phyloP scores from a whole-genome alignment of 2,329 filamentous ascomycete species.

The Elsinoe arachidis region DNA sequence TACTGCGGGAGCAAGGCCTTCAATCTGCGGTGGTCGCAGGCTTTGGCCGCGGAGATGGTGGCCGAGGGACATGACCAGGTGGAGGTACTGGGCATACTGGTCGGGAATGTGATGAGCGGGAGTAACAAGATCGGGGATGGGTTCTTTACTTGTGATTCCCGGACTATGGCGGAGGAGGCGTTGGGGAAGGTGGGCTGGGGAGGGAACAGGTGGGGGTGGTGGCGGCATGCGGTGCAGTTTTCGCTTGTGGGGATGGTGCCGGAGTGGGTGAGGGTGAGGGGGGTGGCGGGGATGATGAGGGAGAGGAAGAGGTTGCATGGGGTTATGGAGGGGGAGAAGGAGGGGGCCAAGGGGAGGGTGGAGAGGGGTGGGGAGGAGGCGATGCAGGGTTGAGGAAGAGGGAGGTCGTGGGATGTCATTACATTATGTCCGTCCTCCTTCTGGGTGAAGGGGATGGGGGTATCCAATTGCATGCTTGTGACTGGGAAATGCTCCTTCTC shows the following conservation, averaged over 20 bases:
- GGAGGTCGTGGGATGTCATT: neutral
- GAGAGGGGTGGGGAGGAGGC: neutral
- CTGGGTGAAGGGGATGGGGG: neutral
- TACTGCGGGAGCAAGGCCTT: slow-evolving; percentile 43
- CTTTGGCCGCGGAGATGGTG: slow-evolving; percentile 37
- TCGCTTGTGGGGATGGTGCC: slow-evolving; percentile 18
- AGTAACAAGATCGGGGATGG: slow-evolving; percentile 21
- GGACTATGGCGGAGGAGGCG: slow-evolving; percentile 18
- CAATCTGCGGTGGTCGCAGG: slow-evolving; percentile 32
- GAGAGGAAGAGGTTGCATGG: slow-evolving; percentile 13
- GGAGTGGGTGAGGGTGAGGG: slow-evolving; percentile 11
- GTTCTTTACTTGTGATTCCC: slow-evolving; percentile 15
- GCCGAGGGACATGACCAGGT: slow-evolving; percentile 28
- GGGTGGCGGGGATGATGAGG: slow-evolving; percentile 14
- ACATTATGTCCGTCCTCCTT: neutral
- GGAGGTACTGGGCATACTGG: slow-evolving; percentile 32
- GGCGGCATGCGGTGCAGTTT: slow-evolving; percentile 21
- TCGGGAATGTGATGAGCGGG: slow-evolving; percentile 27
- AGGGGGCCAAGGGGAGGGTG: neutral
- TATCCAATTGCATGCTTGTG: neutral
- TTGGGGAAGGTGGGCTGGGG: slow-evolving; percentile 22
- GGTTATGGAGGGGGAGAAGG: neutral
- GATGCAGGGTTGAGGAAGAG: neutral
- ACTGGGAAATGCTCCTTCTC: neutral
- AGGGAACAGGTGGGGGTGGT: slow-evolving; percentile 20